Evolutionary conservation across 2,329 filamentous ascomycete genomes (phyloP), one percentile per base, ranked within the genome.

Genomic region (Ceratocystis lukuohia): DNA sequence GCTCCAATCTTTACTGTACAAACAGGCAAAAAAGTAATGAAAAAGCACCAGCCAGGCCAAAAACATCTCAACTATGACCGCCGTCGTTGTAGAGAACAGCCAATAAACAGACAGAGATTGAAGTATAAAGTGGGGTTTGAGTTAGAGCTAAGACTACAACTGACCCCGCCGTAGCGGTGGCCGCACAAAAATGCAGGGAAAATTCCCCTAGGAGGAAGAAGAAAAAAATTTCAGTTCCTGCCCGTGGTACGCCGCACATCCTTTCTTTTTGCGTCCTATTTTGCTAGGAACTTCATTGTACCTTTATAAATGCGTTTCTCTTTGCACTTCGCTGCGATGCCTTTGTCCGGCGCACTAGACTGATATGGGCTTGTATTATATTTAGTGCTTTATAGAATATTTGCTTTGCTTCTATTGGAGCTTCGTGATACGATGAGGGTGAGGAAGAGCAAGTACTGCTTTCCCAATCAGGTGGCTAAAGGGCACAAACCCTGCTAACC

Each of bases 191-290:
- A 63, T 45, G 48, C 48, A 50, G 48, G 48, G 48, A n/a, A 41
- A 50, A 20, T 50, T 50, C 22, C 48, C 20, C 48, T 59, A 50
- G 57, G 45, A 67, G 57, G 63, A 53, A 66, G 48, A 50, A 28
- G 62, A 68, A 70, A 70, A 69, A 70, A 66, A 69, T 65, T 69
- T 69, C 44, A 63, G 46, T 30, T 48, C 61, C 61, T 48, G 30
- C 59, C 20, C 30, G 33, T 57, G 12, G 37, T 17, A 61, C 59
- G 59, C 22, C 30, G 30, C 30, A 22, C 37, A 22, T 41, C 37
- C 10, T 41, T 41, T 15, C 37, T 41, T 41, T 41, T 41, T 41
- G 37, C 37, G 37, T 41, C 10, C 12, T 41, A 4, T 41, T 15
- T 5, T 41, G 37, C 37, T 41, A 4, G 3, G 10, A 41, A 41